Base-by-base conservation (phyloP, 2,329 filamentous ascomycete species). In the Ceratocystis papillata region DNA sequence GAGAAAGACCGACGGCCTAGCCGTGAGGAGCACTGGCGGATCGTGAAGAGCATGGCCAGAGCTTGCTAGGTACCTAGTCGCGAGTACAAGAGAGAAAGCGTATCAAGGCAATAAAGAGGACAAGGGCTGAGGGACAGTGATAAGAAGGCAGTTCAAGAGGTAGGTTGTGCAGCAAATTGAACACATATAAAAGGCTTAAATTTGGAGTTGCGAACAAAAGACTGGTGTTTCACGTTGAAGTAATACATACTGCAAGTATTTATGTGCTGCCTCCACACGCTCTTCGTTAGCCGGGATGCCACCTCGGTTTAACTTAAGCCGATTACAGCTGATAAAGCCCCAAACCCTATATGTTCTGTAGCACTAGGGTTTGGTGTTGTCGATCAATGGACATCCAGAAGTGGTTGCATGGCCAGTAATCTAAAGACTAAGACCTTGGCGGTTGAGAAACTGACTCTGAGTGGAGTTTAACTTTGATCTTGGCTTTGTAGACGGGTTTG, bases 1-100 rank as follows among this genome's bases (percentile, higher is more conserved):
- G 81, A 81, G 71, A 83, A 83, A 64, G 73, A 7, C 15, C 62
- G 61, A 20, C 22, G 37, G 41, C 37, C 20, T 20, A 62, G 41
- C 22, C 22, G 60, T 17, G 33, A 48, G 12, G 60, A 33, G 41
- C 20, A 33, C 15, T 20, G 60, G 1, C 25, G 17, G 15, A 64
- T 17, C 25, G 48, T 15, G 50, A 45, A 46, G n/a, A 28, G 30
- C 63, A 64, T 64, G 17, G 30, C 46, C 6, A 28, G n/a, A 44
- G 30, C 50, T 46, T 64, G 17, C n/a, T 37, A 8, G 15, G 8
- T 28, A 28, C 15, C 8, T 12, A 8, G 25, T 53, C 5, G 48
- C 20, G 20, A 53, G 48, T 25, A 41, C 12, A 12, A 15, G 37
- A 10, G 37, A 15, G 48, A 50, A 10, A 22, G 8, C 3, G 20